Evolutionary conservation across 2,329 filamentous ascomycete species (phyloP), one percentile per base, ranked within the genome.

Genomic region (Neoarthrinium moseri): DNA sequence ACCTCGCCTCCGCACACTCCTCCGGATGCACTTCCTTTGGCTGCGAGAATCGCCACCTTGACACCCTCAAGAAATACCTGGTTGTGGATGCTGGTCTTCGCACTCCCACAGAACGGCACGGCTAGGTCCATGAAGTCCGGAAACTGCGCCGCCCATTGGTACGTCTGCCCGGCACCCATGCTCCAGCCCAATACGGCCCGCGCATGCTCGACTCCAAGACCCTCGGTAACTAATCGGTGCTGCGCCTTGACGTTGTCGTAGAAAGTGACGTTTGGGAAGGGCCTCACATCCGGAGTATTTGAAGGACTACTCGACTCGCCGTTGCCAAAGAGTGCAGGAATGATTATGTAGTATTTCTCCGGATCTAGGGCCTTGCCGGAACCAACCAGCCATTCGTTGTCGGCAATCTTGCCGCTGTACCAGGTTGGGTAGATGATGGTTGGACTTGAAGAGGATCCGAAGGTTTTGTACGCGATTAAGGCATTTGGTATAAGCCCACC

Each of bases 351-450:
- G 35, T 58, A 58, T 21, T 49, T 46, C 24, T 43, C 43, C 0
- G 87, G 86, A 50, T 77, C 77, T 34, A 91, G 71, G 0, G 83
- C 77, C 60, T 81, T 87, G 53, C 81, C 75, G 5, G 76, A 63
- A 11, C 85, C 84, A 33, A 89, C 75, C 10, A 91, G 76, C 87
- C 87, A 91, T 60, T 86, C 74, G 49, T 91, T 91, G 57, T 88
- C 83, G 3, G 74, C 69, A 51, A 91, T 87, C 3, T 66, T 70
- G 68, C 64, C 65, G 43, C 61, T 65, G 61, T 84, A 91, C 87
- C 87, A 91, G 2, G 83, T 83, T 2, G 87, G 88, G 58, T 91
- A 91, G 50, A 91, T 77, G 47, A 91, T 79, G 3, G 81, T 82
- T 6, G 87, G 86, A 5, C 69, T 72, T 0, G 69, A 74, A 0